phyloP scores from a whole-genome alignment of 2,329 filamentous ascomycete genomes.

The Xylaria multiplex region DNA sequence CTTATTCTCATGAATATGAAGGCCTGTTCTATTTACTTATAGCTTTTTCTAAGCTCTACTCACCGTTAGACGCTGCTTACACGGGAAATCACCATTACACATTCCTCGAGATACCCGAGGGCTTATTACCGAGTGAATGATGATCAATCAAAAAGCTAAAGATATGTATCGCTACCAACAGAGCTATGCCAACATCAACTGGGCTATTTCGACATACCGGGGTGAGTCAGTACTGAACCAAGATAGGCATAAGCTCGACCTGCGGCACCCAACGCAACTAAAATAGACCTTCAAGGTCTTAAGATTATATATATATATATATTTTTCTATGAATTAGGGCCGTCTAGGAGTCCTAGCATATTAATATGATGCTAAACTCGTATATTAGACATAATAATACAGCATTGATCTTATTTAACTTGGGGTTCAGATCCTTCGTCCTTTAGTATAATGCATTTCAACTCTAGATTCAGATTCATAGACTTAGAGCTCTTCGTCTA shows the following conservation, averaged over 20 bases:
- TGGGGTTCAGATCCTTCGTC: no score
- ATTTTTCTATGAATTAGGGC: background rate
- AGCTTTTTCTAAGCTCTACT: background rate
- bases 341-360: background rate
- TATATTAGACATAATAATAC: no score
- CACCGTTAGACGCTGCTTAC: background rate
- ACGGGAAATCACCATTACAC: background rate
- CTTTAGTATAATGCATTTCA: no score
- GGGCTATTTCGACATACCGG: background rate
- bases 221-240: background rate
- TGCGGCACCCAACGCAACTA: no score
- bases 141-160: background rate
- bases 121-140: background rate
- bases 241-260: background rate
- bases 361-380: background rate
- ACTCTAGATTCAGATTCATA: no score
- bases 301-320: background rate
- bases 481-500: no score
- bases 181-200: background rate
- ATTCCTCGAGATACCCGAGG: no score
- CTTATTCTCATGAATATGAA: background rate
- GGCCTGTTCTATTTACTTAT: background rate
- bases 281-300: no score
- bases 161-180: background rate
- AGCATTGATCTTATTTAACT: background rate